Percentiles rank a stretch among this genome's conserved stretches.
These are phyloP conservation scores for Rhododendron kiyosumense DNA, from an alignment of 148 eudicot genomes.

Conservation along the genomic window DNA sequence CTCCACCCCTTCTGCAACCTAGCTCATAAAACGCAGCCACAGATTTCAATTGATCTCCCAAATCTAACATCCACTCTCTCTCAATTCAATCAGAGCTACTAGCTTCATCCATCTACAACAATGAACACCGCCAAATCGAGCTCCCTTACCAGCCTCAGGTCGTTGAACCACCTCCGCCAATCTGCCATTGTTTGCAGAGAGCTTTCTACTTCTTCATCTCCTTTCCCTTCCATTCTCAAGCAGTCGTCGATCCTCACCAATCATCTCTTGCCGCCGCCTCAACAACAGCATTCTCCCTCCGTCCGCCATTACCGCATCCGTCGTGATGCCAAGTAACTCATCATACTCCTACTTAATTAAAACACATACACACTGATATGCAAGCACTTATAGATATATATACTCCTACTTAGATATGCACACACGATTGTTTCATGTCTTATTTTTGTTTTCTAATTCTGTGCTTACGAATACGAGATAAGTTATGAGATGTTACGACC, in stretches of 20 bases:
- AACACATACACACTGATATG: background rate
- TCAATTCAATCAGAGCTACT: background rate
- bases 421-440: background rate
- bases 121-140: slow-evolving; percentile 18
- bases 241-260: slow-evolving; percentile 17
- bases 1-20: background rate
- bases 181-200: background rate
- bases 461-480: background rate
- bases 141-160: slow-evolving; percentile 10
- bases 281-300: background rate
- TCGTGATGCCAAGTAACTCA: slow-evolving; percentile 22
- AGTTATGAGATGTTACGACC: slow-evolving; percentile 60
- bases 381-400: no score
- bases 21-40: no score
- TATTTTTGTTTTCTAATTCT: background rate
- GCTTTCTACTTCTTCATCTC: slow-evolving; percentile 23
- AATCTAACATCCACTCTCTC: background rate
- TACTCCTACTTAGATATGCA: no score
- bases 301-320: slow-evolving; percentile 19
- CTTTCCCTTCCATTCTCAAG: slow-evolving; percentile 15
- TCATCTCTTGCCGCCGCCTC: slow-evolving; percentile 19
- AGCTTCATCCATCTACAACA: background rate
- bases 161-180: slow-evolving; percentile 3
- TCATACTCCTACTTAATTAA: background rate
- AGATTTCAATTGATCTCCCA: no score